Percentiles rank a stretch among this genome's conserved stretches.
phyloP scores from a whole-genome alignment of 106 monocot species.

The Allium fistulosum region DNA sequence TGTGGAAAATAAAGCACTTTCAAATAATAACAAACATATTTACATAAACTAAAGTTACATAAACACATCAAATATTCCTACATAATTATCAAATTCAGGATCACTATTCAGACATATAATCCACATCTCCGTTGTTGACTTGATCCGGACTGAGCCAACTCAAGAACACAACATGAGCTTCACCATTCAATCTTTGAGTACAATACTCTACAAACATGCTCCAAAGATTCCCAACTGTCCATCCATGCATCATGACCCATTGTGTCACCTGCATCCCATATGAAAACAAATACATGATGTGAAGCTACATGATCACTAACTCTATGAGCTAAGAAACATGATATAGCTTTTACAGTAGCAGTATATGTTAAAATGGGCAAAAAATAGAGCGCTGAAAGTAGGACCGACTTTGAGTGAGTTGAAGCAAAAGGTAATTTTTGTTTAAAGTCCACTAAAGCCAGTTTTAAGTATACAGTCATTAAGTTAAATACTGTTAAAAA shows the following conservation, averaged over 20 bases:
- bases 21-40: not conserved
- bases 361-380: too few relatives aligned
- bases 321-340: too few relatives aligned
- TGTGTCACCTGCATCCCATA: conserved; percentile 47
- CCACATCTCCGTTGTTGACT: not conserved
- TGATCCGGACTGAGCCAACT: conserved; percentile 62
- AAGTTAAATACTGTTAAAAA: too few relatives aligned
- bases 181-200: conserved; percentile 38
- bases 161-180: conserved; percentile 45
- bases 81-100: not conserved
- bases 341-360: too few relatives aligned
- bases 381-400: too few relatives aligned
- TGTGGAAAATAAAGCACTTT: not conserved
- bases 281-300: too few relatives aligned
- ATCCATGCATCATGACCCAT: conserved; percentile 70
- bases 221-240: conserved; percentile 92
- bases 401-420: too few relatives aligned
- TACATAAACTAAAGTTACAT: not conserved
- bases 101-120: conserved; percentile 5
- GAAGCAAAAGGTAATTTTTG: too few relatives aligned
- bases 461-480: too few relatives aligned
- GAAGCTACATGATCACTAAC: too few relatives aligned
- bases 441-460: too few relatives aligned
- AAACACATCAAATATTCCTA: not conserved
- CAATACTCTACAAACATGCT: conserved; percentile 60